phyloP scores from a whole-genome alignment of 257 asterid genomes.

The Thymus quinquecostatus region DNA sequence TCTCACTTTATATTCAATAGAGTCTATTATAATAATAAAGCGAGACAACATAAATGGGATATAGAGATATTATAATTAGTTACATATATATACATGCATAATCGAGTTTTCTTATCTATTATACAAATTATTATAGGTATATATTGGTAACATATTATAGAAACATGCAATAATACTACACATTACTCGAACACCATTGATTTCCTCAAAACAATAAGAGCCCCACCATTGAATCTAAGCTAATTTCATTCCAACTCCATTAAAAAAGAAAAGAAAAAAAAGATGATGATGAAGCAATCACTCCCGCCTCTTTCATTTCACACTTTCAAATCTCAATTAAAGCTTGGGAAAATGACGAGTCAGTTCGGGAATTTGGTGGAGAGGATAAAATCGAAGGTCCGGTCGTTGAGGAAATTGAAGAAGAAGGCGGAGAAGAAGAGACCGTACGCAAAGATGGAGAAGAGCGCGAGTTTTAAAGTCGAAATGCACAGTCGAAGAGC shows the following conservation, averaged over 20 bases:
- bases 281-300: background rate
- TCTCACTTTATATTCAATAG: no score
- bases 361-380: slow-evolving; percentile 71
- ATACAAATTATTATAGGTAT: no score
- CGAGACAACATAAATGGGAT: no score
- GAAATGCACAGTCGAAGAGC: slow-evolving; percentile 89
- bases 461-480: slow-evolving; percentile 74
- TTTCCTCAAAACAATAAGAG: slow-evolving; percentile 10
- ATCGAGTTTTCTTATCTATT: background rate
- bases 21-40: no score
- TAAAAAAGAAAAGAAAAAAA: background rate
- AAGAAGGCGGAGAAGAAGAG: slow-evolving; percentile 1
- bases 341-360: slow-evolving; percentile 46
- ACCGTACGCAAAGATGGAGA: slow-evolving; percentile 81
- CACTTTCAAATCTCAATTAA: background rate
- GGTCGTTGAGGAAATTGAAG: slow-evolving; percentile 67
- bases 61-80: no score
- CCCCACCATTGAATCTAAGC: slow-evolving; percentile 14
- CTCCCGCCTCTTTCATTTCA: background rate
- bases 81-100: no score
- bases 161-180: background rate
- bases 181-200: background rate
- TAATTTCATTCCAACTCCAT: background rate
- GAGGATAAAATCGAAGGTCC: slow-evolving; percentile 78
- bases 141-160: no score